Conservation (phyloP, 2,329 filamentous ascomycete genomes). For the Mollisiaceae sp. region DNA sequence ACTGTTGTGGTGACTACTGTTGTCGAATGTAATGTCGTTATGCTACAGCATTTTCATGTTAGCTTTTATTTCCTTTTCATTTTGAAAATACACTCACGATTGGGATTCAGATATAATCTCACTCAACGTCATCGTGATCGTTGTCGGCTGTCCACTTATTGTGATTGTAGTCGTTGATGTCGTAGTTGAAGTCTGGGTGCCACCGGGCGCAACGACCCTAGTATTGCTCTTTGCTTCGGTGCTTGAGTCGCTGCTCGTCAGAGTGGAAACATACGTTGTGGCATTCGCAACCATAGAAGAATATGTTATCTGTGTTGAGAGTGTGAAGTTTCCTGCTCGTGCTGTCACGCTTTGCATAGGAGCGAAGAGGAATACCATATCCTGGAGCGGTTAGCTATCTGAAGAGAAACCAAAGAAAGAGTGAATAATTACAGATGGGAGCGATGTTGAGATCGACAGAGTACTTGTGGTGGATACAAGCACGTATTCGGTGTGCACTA, state of each 20-base stretch:
- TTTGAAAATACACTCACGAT: conserved; percentile 5
- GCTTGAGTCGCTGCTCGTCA: conserved; percentile 4
- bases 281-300: conserved; percentile 22
- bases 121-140: conserved; percentile 16
- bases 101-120: background rate
- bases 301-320: conserved; percentile 27
- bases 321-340: conserved; percentile 24
- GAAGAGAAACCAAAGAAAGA: background rate
- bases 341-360: conserved; percentile 26
- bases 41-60: background rate
- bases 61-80: background rate
- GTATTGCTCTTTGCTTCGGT: background rate
- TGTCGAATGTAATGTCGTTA: conserved; percentile 1
- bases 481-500: conserved; percentile 27
- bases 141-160: conserved; percentile 1
- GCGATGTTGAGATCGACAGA: conserved; percentile 29
- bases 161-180: conserved; percentile 10
- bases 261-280: conserved; percentile 21
- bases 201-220: background rate
- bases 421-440: conserved; percentile 28
- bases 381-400: conserved; percentile 21
- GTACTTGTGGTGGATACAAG: conserved; percentile 30
- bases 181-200: conserved; percentile 1
- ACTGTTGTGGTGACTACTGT: background rate
- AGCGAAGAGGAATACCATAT: conserved; percentile 27